A percentile compares a stretch with the other conserved stretches of the same genome.
These are phyloP conservation scores for Hydnomerulius pinastri DNA, from an alignment of 768 basidiomycete genomes.

Conservation along the genomic window DNA sequence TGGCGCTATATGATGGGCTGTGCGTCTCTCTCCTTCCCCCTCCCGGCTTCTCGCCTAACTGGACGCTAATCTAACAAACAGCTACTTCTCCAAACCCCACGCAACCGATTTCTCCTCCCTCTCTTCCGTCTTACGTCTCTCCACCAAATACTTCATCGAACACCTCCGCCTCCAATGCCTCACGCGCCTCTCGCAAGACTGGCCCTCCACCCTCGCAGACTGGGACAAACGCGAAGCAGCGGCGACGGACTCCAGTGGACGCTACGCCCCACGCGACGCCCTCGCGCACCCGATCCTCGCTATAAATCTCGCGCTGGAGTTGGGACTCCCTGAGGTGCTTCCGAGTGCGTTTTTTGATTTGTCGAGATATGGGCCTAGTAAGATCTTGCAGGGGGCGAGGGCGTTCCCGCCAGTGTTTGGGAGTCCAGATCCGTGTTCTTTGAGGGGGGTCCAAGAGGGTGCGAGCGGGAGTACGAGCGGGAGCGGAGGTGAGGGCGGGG, in stretches of 20 bases:
- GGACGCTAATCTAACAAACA: constrained; percentile 21
- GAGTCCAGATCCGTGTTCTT: constrained; percentile 18
- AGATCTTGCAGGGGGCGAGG: constrained; percentile 57
- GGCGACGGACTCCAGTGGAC: constrained; percentile 49
- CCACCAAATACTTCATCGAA: constrained; percentile 75
- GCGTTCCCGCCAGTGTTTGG: constrained; percentile 34
- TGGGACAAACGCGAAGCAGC: constrained; percentile 70
- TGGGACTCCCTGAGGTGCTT: constrained; percentile 58
- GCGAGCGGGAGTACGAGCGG: background rate
- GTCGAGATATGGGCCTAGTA: constrained; percentile 70
- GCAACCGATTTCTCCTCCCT: constrained; percentile 60
- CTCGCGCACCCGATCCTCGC: constrained; percentile 70
- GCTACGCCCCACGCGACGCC: constrained; percentile 58
- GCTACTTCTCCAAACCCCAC: constrained; percentile 54
- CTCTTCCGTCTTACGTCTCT: constrained; percentile 67
- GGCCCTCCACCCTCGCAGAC: constrained; percentile 63
- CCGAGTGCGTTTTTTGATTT: constrained; percentile 76
- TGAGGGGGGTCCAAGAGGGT: background rate
- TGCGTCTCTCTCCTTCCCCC: constrained; percentile 37
- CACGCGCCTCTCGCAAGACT: constrained; percentile 58
- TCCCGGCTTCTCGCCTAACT: background rate
- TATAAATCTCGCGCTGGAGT: constrained; percentile 68
- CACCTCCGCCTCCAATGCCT: constrained; percentile 65
- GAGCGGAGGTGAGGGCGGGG: background rate
- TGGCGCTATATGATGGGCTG: constrained; percentile 78